Evolutionary conservation across 306 rosid genomes (phyloP), one percentile per base, ranked within the genome.

Genomic region (Medicago lupulina): DNA sequence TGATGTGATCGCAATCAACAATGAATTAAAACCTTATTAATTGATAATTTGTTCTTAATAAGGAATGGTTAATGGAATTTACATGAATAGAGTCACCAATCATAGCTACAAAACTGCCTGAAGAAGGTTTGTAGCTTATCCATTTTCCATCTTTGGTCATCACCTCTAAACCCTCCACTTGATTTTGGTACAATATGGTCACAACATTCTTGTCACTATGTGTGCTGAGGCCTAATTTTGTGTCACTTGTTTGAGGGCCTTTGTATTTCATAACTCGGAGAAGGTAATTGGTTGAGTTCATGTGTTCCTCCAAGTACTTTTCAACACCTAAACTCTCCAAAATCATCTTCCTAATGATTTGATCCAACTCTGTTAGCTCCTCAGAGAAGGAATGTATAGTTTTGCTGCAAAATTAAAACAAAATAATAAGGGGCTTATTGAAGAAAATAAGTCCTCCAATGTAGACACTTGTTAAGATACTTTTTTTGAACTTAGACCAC

Each of bases 141-240:
- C 98, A 93, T 70, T 82, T 54, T 16, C 92, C 97, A 77, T 84
- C 86, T 86, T 89, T 88, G 77, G 86, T 84, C 74, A 88, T 71
- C 1, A 89, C 81, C 83, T 93, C 91, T 74, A 91, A 77, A 14
- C 98, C 97, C 8, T 85, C 87, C 16, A 89, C 88, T 74, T 89
- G 79, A 74, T 91, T 89, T 82, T 91, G 96, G 67, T 78, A 78
- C 81, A 93, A 80, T 46, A 93, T 88, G 72, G 91, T 91, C 41
- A 88, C 80, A 8, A 84, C 76, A 80, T 87, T 91, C 83, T 87
- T 87, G 79, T 93, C 96, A 2, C 89, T 84, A 89, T 91, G 98
- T 2, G 92, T 9, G 17, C 19, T 67, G 16, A 91, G 66, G 1
- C 97, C 97, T 44, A 83, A 0, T 75, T 89, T 79, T 34, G 93